Evolutionary conservation across 2,329 filamentous ascomycete species (phyloP).

Genomic region (Penicillium aurantiogriseum): DNA sequence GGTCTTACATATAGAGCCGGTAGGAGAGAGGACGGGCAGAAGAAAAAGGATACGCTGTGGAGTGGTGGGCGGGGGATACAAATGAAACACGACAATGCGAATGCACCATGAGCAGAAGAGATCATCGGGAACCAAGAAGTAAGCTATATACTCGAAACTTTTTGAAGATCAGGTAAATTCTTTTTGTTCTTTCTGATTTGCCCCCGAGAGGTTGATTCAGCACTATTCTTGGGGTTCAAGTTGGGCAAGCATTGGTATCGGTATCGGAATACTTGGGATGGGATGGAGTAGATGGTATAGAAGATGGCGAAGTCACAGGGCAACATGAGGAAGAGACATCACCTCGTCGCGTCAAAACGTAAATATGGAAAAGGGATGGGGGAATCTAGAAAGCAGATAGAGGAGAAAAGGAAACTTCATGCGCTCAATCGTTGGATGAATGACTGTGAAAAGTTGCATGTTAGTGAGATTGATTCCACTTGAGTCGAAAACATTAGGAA

Average conservation of each 20-base stretch:
- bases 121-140: neutral
- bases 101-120: slow-evolving; percentile 10
- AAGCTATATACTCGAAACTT: slow-evolving; percentile 11
- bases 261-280: slow-evolving; percentile 7
- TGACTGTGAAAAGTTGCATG: slow-evolving; percentile 25
- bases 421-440: slow-evolving; percentile 48
- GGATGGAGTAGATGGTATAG: slow-evolving; percentile 18
- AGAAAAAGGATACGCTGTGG: neutral
- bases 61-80: neutral
- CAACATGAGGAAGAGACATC: slow-evolving; percentile 17
- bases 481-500: neutral
- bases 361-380: slow-evolving; percentile 24
- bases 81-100: slow-evolving; percentile 16
- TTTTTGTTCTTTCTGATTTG: slow-evolving; percentile 7
- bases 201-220: slow-evolving; percentile 9
- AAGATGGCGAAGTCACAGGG: slow-evolving; percentile 14
- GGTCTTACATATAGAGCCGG: neutral
- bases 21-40: neutral
- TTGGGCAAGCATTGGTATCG: slow-evolving; percentile 5
- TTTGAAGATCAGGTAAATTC: slow-evolving; percentile 1
- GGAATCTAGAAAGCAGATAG: slow-evolving; percentile 28
- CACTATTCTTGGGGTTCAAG: slow-evolving; percentile 8
- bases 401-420: slow-evolving; percentile 32
- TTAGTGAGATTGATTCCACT: slow-evolving; percentile 6
- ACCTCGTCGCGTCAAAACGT: slow-evolving; percentile 23